Conservation (phyloP, 805 yeast genomes). For the Cyberlindnera sargentensis region DNA sequence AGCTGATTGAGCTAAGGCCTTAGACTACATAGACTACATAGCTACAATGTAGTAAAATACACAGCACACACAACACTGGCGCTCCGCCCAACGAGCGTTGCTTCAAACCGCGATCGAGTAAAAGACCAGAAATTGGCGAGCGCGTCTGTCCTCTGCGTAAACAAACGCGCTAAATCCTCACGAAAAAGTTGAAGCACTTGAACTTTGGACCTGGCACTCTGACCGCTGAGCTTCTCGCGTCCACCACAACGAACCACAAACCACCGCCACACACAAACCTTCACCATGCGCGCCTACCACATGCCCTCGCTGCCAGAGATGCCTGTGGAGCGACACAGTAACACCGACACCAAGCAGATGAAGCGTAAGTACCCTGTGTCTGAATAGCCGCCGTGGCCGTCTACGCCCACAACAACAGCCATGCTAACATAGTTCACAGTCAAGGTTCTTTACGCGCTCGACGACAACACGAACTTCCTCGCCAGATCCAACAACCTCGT, state of each 20-base stretch:
- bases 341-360: conserved; percentile 17
- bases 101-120: no score
- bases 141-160: conserved; percentile 7
- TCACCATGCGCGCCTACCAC: conserved; percentile 22
- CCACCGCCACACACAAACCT: neutral
- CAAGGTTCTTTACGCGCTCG: conserved; percentile 37
- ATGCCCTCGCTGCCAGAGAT: conserved; percentile 27
- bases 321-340: conserved; percentile 16
- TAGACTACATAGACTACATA: no score
- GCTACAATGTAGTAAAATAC: no score
- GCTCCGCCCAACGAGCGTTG: no score
- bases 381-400: no score
- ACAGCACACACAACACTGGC: no score
- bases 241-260: neutral
- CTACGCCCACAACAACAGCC: conserved; percentile 1
- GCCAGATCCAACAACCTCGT: conserved; percentile 32
- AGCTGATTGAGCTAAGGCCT: no score
- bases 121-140: neutral
- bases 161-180: conserved; percentile 11
- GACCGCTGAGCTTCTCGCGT: neutral
- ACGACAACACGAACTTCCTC: conserved; percentile 34
- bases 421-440: conserved; percentile 5
- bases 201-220: neutral
- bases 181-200: neutral
- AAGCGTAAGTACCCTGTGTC: conserved; percentile 13